phyloP scores from a whole-genome alignment of 768 basidiomycete genomes.

The Tylopilus sp. region DNA sequence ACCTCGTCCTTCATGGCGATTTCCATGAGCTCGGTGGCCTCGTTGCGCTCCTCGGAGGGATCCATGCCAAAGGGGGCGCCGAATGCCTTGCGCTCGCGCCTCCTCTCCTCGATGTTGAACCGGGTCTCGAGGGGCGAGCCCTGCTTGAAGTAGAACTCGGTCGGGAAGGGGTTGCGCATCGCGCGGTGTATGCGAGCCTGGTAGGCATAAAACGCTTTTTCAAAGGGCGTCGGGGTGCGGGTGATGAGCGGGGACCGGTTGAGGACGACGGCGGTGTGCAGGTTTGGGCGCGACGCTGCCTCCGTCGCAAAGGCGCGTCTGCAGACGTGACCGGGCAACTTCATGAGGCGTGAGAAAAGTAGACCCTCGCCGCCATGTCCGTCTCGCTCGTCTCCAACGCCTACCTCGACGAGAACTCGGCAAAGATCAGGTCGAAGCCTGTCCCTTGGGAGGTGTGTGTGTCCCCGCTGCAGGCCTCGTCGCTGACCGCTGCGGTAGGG shows the following conservation, averaged over 20 bases:
- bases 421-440: constrained; percentile 85
- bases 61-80: constrained; percentile 55
- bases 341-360: constrained; percentile 34
- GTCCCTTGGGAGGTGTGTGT: constrained; percentile 91
- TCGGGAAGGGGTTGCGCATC: constrained; percentile 83
- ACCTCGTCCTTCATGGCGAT: constrained; percentile 58
- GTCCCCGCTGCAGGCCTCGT: not conserved
- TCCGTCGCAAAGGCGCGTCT: constrained; percentile 46
- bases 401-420: constrained; percentile 82
- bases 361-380: constrained; percentile 46
- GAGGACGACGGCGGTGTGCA: constrained; percentile 66
- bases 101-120: constrained; percentile 72
- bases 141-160: constrained; percentile 91
- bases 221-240: constrained; percentile 67
- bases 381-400: constrained; percentile 74
- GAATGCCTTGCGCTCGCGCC: constrained; percentile 71
- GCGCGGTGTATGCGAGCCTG: constrained; percentile 80
- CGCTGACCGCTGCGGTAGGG: constrained; percentile 49
- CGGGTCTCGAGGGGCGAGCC: constrained; percentile 82
- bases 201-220: constrained; percentile 80
- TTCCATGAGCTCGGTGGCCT: constrained; percentile 53
- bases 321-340: constrained; percentile 1
- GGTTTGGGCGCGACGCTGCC: constrained; percentile 32
- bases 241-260: constrained; percentile 78
- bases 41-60: constrained; percentile 39